Evolutionary conservation across 2,329 filamentous ascomycete genomes (phyloP).

Genomic region (Talaromyces sp.): DNA sequence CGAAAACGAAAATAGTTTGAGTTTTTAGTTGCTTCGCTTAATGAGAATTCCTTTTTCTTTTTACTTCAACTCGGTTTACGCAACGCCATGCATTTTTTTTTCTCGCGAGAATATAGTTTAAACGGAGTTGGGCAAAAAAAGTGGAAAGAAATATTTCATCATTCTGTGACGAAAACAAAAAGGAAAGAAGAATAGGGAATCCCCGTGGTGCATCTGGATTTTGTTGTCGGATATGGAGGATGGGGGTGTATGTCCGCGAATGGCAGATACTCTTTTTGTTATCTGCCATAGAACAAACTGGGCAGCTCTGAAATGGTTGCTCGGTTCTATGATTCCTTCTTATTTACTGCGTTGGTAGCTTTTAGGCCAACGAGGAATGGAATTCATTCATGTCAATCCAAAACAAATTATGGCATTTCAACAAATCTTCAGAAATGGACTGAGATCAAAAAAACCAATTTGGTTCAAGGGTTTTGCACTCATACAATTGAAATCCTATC

Average conservation of each 20-base stretch:
- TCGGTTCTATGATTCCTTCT: conserved; percentile 11
- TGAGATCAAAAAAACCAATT: too few species aligned
- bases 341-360: conserved; percentile 13
- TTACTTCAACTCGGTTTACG: neutral
- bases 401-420: conserved; percentile 6
- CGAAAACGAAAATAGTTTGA: neutral
- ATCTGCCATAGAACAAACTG: neutral
- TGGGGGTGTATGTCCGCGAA: neutral
- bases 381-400: conserved; percentile 14
- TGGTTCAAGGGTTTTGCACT: too few species aligned
- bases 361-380: conserved; percentile 2
- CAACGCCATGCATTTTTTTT: conserved; percentile 3
- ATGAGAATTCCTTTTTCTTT: neutral
- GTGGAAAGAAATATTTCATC: neutral
- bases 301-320: conserved; percentile 9
- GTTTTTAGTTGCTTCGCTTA: conserved; percentile 3
- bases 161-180: conserved; percentile 1
- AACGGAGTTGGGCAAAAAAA: conserved; percentile 3
- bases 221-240: conserved; percentile 17
- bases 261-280: neutral
- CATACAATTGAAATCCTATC: too few species aligned
- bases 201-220: conserved; percentile 23
- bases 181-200: neutral
- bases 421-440: conserved; percentile 7
- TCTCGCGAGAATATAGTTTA: neutral